Evolutionary conservation across 73 alveolate species (phyloP).

Genomic region (Durusdinium trenchii): DNA sequence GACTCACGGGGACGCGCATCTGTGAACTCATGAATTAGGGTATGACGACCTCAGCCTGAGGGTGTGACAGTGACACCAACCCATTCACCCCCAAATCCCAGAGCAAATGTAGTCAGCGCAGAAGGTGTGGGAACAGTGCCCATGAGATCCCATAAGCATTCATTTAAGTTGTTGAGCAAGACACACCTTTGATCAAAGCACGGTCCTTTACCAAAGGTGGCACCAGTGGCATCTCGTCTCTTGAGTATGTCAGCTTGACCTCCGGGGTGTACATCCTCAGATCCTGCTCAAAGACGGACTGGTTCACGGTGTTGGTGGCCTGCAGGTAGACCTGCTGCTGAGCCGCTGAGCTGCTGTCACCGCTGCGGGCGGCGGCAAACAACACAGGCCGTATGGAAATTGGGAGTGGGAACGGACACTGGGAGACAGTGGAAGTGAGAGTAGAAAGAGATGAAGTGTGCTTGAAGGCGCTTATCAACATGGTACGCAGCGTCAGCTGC

Average conservation of each 20-base stretch:
- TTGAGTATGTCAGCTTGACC: background rate
- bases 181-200: background rate
- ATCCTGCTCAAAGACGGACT: background rate
- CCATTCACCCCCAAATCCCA: background rate
- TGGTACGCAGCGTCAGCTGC: too few relatives aligned
- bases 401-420: too few relatives aligned
- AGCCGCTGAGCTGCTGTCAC: too few relatives aligned
- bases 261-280: background rate
- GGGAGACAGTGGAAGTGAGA: too few relatives aligned
- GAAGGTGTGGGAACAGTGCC: background rate
- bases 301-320: slow-evolving; percentile 24
- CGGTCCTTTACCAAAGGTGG: background rate
- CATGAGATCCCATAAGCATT: background rate
- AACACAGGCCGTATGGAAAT: too few relatives aligned
- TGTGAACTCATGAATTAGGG: background rate
- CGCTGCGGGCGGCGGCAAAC: too few relatives aligned
- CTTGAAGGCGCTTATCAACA: too few relatives aligned
- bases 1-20: too few relatives aligned
- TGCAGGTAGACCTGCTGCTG: background rate
- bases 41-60: background rate
- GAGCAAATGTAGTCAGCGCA: background rate
- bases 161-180: background rate
- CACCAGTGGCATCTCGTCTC: background rate
- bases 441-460: too few relatives aligned
- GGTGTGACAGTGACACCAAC: background rate